phyloP scores from a whole-genome alignment of 192 early-diverging fungal species.

The Paraglomus brasilianum region DNA sequence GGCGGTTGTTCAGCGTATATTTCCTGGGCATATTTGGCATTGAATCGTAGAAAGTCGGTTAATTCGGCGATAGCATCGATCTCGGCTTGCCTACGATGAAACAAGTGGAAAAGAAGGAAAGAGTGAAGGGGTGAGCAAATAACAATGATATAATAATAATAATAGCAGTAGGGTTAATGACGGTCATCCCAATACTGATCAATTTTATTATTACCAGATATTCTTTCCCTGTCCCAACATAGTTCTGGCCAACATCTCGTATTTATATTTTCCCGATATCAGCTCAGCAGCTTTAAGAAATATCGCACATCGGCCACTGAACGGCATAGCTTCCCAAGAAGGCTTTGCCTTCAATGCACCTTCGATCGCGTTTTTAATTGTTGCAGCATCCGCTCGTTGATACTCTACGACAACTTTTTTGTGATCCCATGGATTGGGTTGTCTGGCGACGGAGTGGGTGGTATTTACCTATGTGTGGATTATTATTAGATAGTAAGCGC shows the following conservation, averaged over 20 bases:
- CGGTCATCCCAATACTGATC: too few relatives aligned
- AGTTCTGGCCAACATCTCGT: slow-evolving; percentile 87
- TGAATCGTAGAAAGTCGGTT: slow-evolving; percentile 94
- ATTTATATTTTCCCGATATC: slow-evolving; percentile 81
- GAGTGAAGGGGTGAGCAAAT: background rate
- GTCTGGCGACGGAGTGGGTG: slow-evolving; percentile 38
- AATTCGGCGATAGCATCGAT: slow-evolving; percentile 97
- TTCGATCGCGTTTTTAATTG: slow-evolving; percentile 81
- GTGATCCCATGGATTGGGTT: slow-evolving; percentile 84
- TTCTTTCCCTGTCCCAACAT: slow-evolving; percentile 99
- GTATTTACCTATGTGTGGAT: background rate
- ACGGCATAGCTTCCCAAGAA: slow-evolving; percentile 90
- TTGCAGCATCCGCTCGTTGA: slow-evolving; percentile 75
- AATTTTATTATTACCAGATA: slow-evolving; percentile 59
- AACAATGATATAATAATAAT: background rate
- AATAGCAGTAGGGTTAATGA: background rate
- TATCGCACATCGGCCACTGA: slow-evolving; percentile 91
- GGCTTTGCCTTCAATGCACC: slow-evolving; percentile 81
- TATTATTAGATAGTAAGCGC: background rate
- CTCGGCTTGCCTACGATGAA: slow-evolving; percentile 75
- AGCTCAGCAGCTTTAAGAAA: slow-evolving; percentile 99
- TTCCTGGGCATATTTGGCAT: slow-evolving; percentile 89
- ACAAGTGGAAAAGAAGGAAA: background rate
- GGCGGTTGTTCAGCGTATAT: slow-evolving; percentile 93
- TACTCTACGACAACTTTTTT: slow-evolving; percentile 75